These are phyloP conservation scores for Neonothopanus nambi DNA, from an alignment of 1,284 basidiomycete genomes.

Conservation along the genomic window DNA sequence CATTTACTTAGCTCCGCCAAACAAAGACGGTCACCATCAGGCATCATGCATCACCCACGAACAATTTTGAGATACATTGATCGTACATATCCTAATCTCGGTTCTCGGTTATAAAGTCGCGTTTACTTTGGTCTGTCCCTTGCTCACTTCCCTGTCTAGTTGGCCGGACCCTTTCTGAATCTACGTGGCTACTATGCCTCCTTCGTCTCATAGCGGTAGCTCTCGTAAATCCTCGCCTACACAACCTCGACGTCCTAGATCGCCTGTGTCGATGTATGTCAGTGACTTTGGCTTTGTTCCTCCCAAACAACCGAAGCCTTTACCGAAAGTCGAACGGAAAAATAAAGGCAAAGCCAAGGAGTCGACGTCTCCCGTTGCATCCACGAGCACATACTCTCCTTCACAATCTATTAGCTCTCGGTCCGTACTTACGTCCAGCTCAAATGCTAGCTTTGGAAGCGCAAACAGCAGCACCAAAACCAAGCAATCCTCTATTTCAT, in stretches of 20 bases:
- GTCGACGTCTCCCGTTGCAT: no score
- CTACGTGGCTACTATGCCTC: no score
- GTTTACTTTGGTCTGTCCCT: no score
- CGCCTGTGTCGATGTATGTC: slow-evolving; percentile 15
- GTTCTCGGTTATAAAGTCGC: no score
- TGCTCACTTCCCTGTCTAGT: no score
- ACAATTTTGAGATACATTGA: no score
- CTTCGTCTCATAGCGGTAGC: neutral
- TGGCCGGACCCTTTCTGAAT: no score
- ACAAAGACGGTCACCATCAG: no score
- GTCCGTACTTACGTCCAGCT: neutral
- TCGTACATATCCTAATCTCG: no score
- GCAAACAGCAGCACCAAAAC: neutral
- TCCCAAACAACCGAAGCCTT: slow-evolving; percentile 11
- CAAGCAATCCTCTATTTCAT: neutral
- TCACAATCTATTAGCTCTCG: slow-evolving; percentile 3
- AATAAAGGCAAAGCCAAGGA: neutral
- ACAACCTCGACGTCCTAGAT: slow-evolving; percentile 9
- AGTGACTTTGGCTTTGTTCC: slow-evolving; percentile 4
- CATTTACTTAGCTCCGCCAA: no score
- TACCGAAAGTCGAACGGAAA: slow-evolving; percentile 6
- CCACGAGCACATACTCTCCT: neutral
- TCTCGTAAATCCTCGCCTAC: neutral
- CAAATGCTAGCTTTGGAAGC: neutral
- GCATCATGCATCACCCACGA: no score